phyloP scores from a whole-genome alignment of 2,329 filamentous ascomycete genomes.

The Fonsecaea erecta region DNA sequence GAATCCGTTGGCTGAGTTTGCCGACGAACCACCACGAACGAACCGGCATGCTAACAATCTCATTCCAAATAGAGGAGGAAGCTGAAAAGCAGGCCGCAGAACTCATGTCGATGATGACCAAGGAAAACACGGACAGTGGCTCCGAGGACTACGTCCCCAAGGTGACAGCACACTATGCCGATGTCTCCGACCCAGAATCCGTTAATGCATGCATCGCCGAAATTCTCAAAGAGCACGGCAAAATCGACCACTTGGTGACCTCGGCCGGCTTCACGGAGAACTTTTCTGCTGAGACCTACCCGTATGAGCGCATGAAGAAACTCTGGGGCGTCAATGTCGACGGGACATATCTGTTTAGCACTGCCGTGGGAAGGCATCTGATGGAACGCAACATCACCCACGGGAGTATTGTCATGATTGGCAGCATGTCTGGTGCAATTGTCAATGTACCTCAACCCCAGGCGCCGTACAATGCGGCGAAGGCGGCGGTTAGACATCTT shows the following conservation, averaged over 20 bases:
- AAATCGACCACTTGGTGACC: constrained; percentile 89
- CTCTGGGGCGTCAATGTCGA: constrained; percentile 94
- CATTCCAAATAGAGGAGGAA: constrained; percentile 70
- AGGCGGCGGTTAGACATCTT: constrained; percentile 88
- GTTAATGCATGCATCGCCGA: constrained; percentile 75
- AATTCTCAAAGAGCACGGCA: constrained; percentile 72
- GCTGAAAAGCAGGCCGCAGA: constrained; percentile 75
- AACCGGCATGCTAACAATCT: not conserved
- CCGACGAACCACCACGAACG: not conserved
- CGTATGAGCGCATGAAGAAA: constrained; percentile 87
- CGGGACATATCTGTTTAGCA: constrained; percentile 46
- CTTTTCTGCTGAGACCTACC: constrained; percentile 88
- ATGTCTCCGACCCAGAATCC: constrained; percentile 79
- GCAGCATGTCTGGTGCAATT: constrained; percentile 90
- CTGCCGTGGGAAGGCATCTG: constrained; percentile 65
- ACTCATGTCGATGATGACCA: constrained; percentile 71
- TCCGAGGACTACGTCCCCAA: constrained; percentile 68
- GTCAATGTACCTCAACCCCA: constrained; percentile 97
- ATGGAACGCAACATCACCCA: constrained; percentile 69
- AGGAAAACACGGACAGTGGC: constrained; percentile 66
- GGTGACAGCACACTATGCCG: constrained; percentile 87
- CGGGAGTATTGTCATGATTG: constrained; percentile 92
- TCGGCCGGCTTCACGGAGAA: constrained; percentile 98
- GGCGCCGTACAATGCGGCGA: constrained; percentile 88
- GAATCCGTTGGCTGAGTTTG: not conserved